A percentile compares a stretch with the other conserved stretches of the same genome.
These are phyloP conservation scores for Ogataea corticis DNA, from an alignment of 805 yeast species.

Conservation along the genomic window DNA sequence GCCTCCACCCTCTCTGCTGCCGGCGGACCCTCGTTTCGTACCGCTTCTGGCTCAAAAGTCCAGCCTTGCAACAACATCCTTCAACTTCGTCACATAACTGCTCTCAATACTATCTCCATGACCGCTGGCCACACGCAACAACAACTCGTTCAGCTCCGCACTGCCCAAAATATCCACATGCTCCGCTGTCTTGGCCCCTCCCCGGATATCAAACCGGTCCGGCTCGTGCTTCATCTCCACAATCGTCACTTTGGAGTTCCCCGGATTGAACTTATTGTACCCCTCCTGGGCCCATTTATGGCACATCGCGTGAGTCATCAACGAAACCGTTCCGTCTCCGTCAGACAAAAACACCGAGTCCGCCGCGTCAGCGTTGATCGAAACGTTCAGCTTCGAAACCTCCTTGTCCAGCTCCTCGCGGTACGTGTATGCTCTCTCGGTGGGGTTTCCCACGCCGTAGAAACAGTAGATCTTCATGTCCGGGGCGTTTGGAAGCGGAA, in stretches of 20 bases:
- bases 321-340: conserved; percentile 94
- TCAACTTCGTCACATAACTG: conserved; percentile 56
- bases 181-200: conserved; percentile 97
- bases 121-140: conserved; percentile 82
- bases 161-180: conserved; percentile 96
- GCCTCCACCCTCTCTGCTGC: no score
- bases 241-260: conserved; percentile 64
- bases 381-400: conserved; percentile 56
- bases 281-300: conserved; percentile 47
- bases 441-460: conserved; percentile 96
- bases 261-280: conserved; percentile 77
- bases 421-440: conserved; percentile 91
- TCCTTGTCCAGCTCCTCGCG: conserved; percentile 62
- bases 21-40: not conserved
- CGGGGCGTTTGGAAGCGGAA: conserved; percentile 89
- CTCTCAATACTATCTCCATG: conserved; percentile 66
- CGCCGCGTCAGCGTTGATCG: conserved; percentile 65
- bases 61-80: conserved; percentile 59
- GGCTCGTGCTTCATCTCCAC: conserved; percentile 96
- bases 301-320: conserved; percentile 85
- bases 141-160: conserved; percentile 85
- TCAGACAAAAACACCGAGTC: conserved; percentile 80
- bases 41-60: conserved; percentile 36
- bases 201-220: conserved; percentile 88
- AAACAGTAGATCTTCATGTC: conserved; percentile 85